Conservation (phyloP, 2,329 filamentous ascomycete species). For the Pseudodiploospora longispora region DNA sequence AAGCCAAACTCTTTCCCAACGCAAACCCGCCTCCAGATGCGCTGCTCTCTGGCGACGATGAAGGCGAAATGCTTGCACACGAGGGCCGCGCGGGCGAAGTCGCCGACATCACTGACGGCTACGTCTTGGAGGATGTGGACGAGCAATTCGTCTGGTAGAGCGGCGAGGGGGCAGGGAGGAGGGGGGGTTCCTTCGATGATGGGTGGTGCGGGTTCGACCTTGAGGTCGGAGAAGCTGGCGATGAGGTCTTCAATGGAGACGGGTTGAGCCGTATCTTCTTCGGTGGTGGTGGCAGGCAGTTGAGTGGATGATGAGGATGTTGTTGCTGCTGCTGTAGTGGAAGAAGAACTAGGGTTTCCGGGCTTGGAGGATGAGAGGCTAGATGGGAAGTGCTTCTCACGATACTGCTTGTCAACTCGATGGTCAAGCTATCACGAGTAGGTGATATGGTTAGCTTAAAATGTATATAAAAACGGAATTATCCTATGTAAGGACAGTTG, state of each 20-base stretch:
- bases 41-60: constrained; percentile 73
- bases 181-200: constrained; percentile 61
- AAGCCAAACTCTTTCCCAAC: constrained; percentile 69
- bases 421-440: constrained; percentile 59
- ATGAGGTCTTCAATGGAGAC: constrained; percentile 62
- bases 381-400: constrained; percentile 81
- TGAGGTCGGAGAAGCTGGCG: constrained; percentile 60
- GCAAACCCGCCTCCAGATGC: constrained; percentile 75
- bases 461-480: too few species aligned
- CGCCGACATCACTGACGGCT: constrained; percentile 65
- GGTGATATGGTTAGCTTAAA: constrained; percentile 8
- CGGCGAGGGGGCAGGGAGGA: constrained; percentile 73
- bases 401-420: constrained; percentile 76
- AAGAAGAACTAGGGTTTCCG: constrained; percentile 15
- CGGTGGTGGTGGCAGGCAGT: constrained; percentile 27
- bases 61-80: constrained; percentile 87
- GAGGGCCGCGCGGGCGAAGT: constrained; percentile 65
- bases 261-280: constrained; percentile 22
- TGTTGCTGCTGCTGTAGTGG: constrained; percentile 13
- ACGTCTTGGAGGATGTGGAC: constrained; percentile 68
- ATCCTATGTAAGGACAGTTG: background rate
- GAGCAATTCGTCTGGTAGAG: constrained; percentile 76
- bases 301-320: constrained; percentile 27
- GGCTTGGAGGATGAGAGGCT: constrained; percentile 36
- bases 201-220: constrained; percentile 60